Evolutionary conservation across 148 eudicot species (phyloP), one percentile per base, ranked within the genome.

Genomic region (Arctostaphylos glauca): DNA sequence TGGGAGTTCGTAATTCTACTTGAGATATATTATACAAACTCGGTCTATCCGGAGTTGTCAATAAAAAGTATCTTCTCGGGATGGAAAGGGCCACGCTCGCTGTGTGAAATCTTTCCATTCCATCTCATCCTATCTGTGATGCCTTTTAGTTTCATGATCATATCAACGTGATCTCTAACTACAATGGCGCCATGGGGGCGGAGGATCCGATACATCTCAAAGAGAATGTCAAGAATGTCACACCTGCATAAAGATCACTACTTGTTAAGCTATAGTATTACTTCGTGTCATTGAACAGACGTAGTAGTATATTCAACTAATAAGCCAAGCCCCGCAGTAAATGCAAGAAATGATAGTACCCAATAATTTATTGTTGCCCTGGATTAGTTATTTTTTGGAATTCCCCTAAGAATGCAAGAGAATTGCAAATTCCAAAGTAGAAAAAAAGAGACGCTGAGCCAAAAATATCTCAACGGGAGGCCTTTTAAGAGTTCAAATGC

Each of bases 181-280:
- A 90, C 50, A 48, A 90, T 85, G 8, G 91, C 91, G 13, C 92
- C 92, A 43, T 87, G 80, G 21, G 92, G 92, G 12, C 92, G 89
- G 54, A 90, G 86, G 43, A 90, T 87, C 46, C 92, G 84, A 70
- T 90, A 85, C 87, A 90, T 87, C 87, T 90, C 92, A 50, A 90
- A 47, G 9, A 87, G 76, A 56, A 90, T 87, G 82, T 87, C 88
- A 58, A 81, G 38, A 62, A 86, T 80, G 48, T 90, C 91, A 74
- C 92, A 90, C 87, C 92, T 90, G 86, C 79, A 78, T 74, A 77
- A 21, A 41, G 47, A 77, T 58, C 25, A 74, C 15, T 46, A 14
- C 56, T n/a, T 48, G 76, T 71, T 12, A 16, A n/a, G 16, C 54
- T n/a, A 4, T 43, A 54, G 44, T n/a, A 38, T 54, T n/a, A 2